A percentile compares a stretch with the other conserved stretches of the same genome.
phyloP scores from a whole-genome alignment of 768 basidiomycete species.

The Mycena olivaceomarginata region DNA sequence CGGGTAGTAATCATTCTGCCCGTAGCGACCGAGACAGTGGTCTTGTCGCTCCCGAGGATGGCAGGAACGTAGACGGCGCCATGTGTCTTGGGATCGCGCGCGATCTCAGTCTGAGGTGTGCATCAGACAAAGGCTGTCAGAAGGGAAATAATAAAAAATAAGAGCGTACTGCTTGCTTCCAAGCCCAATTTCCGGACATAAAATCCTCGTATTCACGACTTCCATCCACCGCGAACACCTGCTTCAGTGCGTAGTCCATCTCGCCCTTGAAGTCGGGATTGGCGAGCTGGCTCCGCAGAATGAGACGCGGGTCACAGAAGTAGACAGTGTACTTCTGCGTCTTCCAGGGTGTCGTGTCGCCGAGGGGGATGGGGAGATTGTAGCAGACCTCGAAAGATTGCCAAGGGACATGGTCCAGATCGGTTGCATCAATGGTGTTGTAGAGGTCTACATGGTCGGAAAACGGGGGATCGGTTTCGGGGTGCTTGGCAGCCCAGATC shows the following conservation, averaged over 20 bases:
- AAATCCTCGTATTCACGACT: slow-evolving; percentile 45
- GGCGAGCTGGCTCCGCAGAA: slow-evolving; percentile 44
- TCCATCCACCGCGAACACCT: slow-evolving; percentile 33
- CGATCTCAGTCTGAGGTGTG: slow-evolving; percentile 28
- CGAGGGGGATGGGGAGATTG: slow-evolving; percentile 6
- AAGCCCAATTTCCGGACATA: slow-evolving; percentile 50
- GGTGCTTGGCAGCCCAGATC: slow-evolving; percentile 33
- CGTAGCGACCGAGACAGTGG: slow-evolving; percentile 48
- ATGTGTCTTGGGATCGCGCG: slow-evolving; percentile 37
- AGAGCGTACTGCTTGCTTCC: slow-evolving; percentile 46
- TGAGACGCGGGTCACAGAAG: slow-evolving; percentile 46
- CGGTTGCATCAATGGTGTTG: slow-evolving; percentile 25
- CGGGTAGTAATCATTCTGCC: slow-evolving; percentile 47
- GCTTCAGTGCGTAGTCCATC: slow-evolving; percentile 50
- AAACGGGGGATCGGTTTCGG: slow-evolving; percentile 25
- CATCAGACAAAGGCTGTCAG: background rate
- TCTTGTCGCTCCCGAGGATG: slow-evolving; percentile 49
- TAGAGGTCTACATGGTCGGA: slow-evolving; percentile 33
- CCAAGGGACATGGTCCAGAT: slow-evolving; percentile 27
- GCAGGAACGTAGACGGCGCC: slow-evolving; percentile 40
- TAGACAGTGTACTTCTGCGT: slow-evolving; percentile 47
- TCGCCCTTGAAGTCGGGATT: slow-evolving; percentile 52
- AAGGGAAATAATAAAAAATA: too few relatives aligned
- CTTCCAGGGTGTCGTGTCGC: slow-evolving; percentile 40
- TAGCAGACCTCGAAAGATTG: slow-evolving; percentile 19